A percentile compares a stretch with the other conserved stretches of the same genome.
Evolutionary conservation across 2,329 filamentous ascomycete species (phyloP).

Genomic region (Calonectria hongkongensis): DNA sequence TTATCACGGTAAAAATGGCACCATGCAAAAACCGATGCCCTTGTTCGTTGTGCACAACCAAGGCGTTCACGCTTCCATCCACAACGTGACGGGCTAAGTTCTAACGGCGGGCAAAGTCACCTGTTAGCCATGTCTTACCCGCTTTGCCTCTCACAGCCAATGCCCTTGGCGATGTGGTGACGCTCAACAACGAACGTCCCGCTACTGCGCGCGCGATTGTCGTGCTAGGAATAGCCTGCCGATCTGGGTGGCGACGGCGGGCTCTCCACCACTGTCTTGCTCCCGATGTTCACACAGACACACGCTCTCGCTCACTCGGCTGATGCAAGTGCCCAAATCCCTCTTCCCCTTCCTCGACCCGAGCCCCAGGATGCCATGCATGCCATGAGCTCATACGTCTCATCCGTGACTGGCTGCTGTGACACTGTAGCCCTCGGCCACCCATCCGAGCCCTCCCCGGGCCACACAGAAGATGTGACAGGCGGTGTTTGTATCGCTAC

Average conservation of each 20-base stretch:
- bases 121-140: slow-evolving; percentile 41
- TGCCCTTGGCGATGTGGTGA: slow-evolving; percentile 18
- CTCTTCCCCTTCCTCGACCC: slow-evolving; percentile 29
- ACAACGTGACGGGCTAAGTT: slow-evolving; percentile 30
- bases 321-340: slow-evolving; percentile 21
- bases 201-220: slow-evolving; percentile 40
- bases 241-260: slow-evolving; percentile 50
- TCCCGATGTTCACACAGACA: slow-evolving; percentile 23
- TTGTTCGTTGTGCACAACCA: slow-evolving; percentile 13
- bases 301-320: slow-evolving; percentile 18
- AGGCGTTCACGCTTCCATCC: slow-evolving; percentile 28
- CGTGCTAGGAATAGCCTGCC: slow-evolving; percentile 46
- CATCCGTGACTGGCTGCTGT: slow-evolving; percentile 27
- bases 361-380: slow-evolving; percentile 31
- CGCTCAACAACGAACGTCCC: slow-evolving; percentile 32
- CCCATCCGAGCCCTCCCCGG: slow-evolving; percentile 31
- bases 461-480: slow-evolving; percentile 16
- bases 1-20: slow-evolving; percentile 10
- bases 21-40: not conserved
- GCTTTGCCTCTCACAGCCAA: slow-evolving; percentile 34
- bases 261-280: slow-evolving; percentile 30
- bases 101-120: slow-evolving; percentile 32
- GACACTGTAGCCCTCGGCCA: slow-evolving; percentile 10
- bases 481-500: slow-evolving; percentile 12
- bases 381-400: slow-evolving; percentile 35